A percentile compares a stretch with the other conserved stretches of the same genome.
These are phyloP conservation scores for Paecilomyces sp. DNA, from an alignment of 2,329 filamentous ascomycete species.

Conservation along the genomic window DNA sequence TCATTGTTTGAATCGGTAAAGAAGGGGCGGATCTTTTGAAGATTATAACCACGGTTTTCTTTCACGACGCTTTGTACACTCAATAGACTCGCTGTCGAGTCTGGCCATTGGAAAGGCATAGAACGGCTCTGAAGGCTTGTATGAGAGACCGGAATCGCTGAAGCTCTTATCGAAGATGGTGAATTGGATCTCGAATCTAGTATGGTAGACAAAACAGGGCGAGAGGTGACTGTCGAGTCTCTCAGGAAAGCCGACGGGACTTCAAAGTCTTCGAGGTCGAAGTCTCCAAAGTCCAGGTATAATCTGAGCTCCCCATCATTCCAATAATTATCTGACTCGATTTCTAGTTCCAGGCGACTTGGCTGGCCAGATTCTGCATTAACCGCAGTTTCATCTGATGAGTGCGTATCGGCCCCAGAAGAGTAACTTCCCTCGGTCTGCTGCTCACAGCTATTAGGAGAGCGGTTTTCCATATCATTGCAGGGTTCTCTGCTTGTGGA, in stretches of 20 bases:
- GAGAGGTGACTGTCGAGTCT: not conserved
- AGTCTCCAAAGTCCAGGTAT: not conserved
- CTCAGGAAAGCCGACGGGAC: not conserved
- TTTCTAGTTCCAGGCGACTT: not conserved
- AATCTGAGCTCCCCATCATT: not conserved
- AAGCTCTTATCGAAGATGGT: slow-evolving; percentile 1
- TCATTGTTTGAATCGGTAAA: slow-evolving; percentile 54
- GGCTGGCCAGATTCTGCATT: not conserved
- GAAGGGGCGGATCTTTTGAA: slow-evolving; percentile 56
- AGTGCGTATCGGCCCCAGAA: not conserved
- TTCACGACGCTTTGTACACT: slow-evolving; percentile 36
- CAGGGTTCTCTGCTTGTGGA: not conserved
- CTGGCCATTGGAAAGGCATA: not conserved
- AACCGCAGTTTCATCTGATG: not conserved
- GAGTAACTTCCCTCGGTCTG: not conserved
- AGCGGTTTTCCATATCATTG: slow-evolving; percentile 4
- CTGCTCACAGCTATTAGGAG: slow-evolving; percentile 10
- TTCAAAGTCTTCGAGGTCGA: not conserved
- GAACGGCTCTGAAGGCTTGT: slow-evolving; percentile 1
- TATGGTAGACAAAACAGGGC: not conserved
- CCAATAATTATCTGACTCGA: not conserved
- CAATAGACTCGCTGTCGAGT: slow-evolving; percentile 4
- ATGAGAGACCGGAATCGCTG: not conserved
- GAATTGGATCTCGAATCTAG: not conserved
- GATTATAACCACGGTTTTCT: slow-evolving; percentile 48